Base-by-base conservation (phyloP, 306 rosid species). In the Rosa persica region DNA sequence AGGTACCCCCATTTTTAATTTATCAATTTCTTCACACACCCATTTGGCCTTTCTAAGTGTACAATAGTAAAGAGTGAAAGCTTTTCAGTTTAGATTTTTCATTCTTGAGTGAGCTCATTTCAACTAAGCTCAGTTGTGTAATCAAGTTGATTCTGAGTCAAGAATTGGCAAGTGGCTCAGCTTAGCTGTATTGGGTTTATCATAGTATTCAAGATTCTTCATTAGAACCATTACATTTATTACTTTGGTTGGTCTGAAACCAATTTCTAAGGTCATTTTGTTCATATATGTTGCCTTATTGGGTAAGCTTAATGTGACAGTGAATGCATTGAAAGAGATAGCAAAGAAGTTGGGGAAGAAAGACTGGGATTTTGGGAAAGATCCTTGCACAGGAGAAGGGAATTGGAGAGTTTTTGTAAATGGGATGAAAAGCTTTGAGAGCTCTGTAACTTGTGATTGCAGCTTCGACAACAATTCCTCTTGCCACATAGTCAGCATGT, bases 401-500 rank as follows among this genome's bases (percentile, higher is more conserved):
- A 90, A 80, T 0, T 92, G 97, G 98, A 86, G n/a, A 4, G 81
- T 40, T 0, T 23, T 34, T 20, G 27, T 80, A 62, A 77, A 69
- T 66, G 88, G 40, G 17, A 67, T 81, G 82, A 89, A 85, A 86
- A 85, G 90, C 12, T 83, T 86, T 81, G 89, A 88, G 79, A 90
- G 86, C 77, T 73, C 71, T 61, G 90, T 94, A 6, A 65, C 34
- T 0, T 94, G 98, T 58, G 71, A 92, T 72, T 94, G 98, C 74
- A 77, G 89, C 81, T 86, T 94, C 90, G 85, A 83, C 43, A 75
- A 68, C 49, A 85, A 79, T 40, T 73, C 97, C 74, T 78, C 97
- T 85, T 94, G 98, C 89, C 97, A 81, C 76, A 82, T 94, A 86
- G 90, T 92, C 52, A 83, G 82, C 87, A 87, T 90, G 98, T 94